These are phyloP conservation scores for Silene conica DNA, from an alignment of 148 eudicot species.

Conservation along the genomic window DNA sequence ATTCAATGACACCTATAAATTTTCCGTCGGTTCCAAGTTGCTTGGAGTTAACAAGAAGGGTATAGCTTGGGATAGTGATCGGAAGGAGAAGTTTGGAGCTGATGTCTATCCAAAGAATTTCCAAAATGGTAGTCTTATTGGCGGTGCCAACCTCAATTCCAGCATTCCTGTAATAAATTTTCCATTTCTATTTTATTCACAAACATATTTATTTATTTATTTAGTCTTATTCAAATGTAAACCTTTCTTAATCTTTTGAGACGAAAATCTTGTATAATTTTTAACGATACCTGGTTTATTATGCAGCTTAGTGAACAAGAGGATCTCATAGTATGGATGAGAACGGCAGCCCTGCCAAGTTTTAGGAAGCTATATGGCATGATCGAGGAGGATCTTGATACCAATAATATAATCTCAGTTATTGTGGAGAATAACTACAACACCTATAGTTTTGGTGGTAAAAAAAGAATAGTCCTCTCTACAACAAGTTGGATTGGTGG, in stretches of 20 bases:
- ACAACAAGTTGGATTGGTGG: conserved; percentile 95
- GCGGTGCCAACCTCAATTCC: conserved; percentile 72
- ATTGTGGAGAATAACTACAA: conserved; percentile 77
- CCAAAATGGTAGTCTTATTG: conserved; percentile 49
- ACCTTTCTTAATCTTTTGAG: neutral
- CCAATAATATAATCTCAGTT: conserved; percentile 44
- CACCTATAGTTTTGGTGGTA: conserved; percentile 70
- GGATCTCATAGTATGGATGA: conserved; percentile 96
- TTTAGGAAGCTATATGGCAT: conserved; percentile 86
- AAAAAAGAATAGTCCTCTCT: conserved; percentile 73
- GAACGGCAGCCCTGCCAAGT: conserved; percentile 85
- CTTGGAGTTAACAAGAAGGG: conserved; percentile 50
- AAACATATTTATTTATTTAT: too few relatives aligned
- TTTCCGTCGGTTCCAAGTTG: conserved; percentile 32
- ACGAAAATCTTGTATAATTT: neutral
- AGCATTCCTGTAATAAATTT: conserved; percentile 53
- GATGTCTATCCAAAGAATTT: conserved; percentile 78
- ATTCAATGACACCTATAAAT: conserved; percentile 76
- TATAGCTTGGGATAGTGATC: conserved; percentile 88
- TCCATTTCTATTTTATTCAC: neutral
- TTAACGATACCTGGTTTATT: neutral
- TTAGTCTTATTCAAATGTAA: too few relatives aligned
- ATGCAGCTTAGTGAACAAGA: conserved; percentile 76
- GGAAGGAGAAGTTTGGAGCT: conserved; percentile 55
- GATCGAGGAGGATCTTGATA: conserved; percentile 64